Evolutionary conservation across 371 early-diverging fungal species (phyloP).

Genomic region (Mortierella sp.): DNA sequence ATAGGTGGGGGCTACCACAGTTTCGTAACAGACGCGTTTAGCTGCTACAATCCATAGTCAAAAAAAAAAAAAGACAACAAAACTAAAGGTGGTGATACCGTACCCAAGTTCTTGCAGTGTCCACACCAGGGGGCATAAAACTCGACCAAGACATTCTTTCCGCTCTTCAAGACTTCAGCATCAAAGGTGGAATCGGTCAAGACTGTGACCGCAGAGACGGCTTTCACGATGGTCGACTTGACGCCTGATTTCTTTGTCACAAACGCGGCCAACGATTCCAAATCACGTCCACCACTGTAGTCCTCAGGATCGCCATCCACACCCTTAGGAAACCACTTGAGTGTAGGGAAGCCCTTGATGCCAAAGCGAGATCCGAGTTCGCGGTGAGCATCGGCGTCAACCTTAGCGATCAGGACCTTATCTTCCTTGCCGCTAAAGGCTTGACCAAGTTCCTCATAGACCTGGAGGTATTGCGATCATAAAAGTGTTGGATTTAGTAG

Average conservation of each 20-base stretch:
- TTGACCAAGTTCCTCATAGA: constrained; percentile 83
- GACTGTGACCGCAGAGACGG: constrained; percentile 34
- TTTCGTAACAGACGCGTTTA: not conserved
- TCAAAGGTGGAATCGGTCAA: constrained; percentile 53
- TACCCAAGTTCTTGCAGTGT: constrained; percentile 84
- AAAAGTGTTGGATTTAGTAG: not conserved
- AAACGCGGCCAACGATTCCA: constrained; percentile 79
- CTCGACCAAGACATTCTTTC: constrained; percentile 69
- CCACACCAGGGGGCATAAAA: constrained; percentile 93
- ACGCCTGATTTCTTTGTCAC: constrained; percentile 78
- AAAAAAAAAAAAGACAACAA: too few relatives aligned
- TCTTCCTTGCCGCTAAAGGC: constrained; percentile 76
- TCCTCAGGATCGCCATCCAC: constrained; percentile 75
- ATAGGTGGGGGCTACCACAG: constrained; percentile 67
- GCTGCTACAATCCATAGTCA: not conserved
- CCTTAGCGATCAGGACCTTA: constrained; percentile 87
- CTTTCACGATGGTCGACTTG: constrained; percentile 51
- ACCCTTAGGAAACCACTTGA: constrained; percentile 94
- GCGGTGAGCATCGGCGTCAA: constrained; percentile 89
- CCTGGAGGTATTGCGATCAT: constrained; percentile 10
- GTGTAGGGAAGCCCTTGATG: constrained; percentile 88
- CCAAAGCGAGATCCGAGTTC: constrained; percentile 78
- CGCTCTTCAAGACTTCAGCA: constrained; percentile 50
- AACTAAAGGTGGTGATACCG: too few relatives aligned
- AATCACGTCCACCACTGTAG: constrained; percentile 85